Evolutionary conservation across 2,329 filamentous ascomycete genomes (phyloP), one percentile per base, ranked within the genome.

Genomic region (Penicillium corylophilum): DNA sequence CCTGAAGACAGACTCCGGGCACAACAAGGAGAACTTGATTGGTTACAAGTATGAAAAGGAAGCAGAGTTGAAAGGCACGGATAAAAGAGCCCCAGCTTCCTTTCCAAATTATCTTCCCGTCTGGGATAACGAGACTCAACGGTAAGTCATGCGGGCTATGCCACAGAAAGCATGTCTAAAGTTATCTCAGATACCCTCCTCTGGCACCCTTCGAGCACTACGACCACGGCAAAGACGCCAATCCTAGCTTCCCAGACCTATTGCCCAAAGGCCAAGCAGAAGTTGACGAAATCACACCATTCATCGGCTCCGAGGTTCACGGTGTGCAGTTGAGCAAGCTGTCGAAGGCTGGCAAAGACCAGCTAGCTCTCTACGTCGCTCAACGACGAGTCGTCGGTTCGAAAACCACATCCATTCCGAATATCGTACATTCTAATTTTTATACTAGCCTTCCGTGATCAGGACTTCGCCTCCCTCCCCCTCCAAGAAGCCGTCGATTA

Each of bases 161-260:
- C 3, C 22, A 3, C 12, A 16, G 15, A 41, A 16, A 12, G 7
- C 15, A 41, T n/a, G 5, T 28, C 16, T 31, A 35, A 31, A 18
- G 10, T 5, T 90, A 86, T 86, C 80, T 63, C 47, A 85, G 70
- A 79, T 78, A 72, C 62, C 78, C 82, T 50, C 85, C 88, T 6
- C 78, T 89, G 7, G 74, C 85, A 55, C 82, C 80, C 1, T 92
- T 90, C 62, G 79, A 87, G 65, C 87, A 90, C 67, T 81, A 83
- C 56, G 88, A 93, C 50, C 88, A 88, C 62, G 89, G 88, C 61
- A 85, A 86, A 62, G 85, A 90, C 61, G 88, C 89, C 42, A 86
- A 92, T 65, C 75, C 82, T 1, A 73, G 77, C 1, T 90, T 87
- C 63, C 80, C 83, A 0, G 87, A 91, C 57, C 81, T 93, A 2